Percentiles rank a stretch among this genome's conserved stretches.
Evolutionary conservation across 2,329 filamentous ascomycete genomes (phyloP).

Genomic region (Verticillium longisporum): DNA sequence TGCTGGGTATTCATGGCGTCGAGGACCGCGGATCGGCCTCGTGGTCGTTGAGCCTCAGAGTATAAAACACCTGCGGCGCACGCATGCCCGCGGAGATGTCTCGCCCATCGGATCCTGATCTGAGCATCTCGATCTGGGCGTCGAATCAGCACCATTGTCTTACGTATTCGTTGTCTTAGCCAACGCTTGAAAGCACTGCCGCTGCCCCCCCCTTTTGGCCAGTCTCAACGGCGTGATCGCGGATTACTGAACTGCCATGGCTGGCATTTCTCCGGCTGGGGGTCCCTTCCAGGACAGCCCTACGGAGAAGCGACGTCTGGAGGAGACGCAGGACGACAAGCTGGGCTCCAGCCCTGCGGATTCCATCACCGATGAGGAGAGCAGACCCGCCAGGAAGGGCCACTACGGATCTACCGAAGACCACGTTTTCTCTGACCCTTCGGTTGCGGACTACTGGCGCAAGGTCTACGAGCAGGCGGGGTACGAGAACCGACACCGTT

Average conservation of each 20-base stretch:
- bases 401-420: constrained; percentile 23
- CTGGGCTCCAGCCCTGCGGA: not conserved
- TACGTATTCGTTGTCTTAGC: not conserved
- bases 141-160: not conserved
- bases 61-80: not conserved
- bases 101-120: not conserved
- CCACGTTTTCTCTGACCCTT: constrained; percentile 43
- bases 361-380: not conserved
- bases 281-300: not conserved
- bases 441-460: constrained; percentile 45
- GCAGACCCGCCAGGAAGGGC: not conserved
- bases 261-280: not conserved
- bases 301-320: not conserved
- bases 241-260: not conserved
- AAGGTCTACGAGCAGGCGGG: constrained; percentile 45
- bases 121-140: not conserved
- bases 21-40: not conserved
- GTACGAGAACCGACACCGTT: constrained; percentile 57
- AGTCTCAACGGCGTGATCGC: not conserved
- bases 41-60: not conserved
- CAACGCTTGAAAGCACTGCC: too few relatives aligned
- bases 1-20: not conserved
- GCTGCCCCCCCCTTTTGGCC: not conserved
- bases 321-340: not conserved
- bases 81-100: not conserved